Base-by-base conservation (phyloP, 2,329 filamentous ascomycete species). In the Hymenoscyphus repandus region DNA sequence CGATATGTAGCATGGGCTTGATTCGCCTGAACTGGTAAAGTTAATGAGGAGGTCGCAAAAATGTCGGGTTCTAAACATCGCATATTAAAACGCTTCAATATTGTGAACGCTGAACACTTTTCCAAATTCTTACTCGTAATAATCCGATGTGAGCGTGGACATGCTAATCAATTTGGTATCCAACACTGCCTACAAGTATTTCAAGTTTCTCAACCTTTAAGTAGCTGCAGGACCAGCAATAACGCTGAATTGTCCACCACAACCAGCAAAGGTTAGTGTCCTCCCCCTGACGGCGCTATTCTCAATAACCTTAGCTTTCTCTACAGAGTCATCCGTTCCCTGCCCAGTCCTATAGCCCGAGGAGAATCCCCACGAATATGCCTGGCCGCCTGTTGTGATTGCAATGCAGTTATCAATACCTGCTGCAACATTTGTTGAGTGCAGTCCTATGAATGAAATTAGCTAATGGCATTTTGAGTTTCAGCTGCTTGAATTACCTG, bases 231-330 rank as follows among this genome's bases (percentile, higher is more conserved):
- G 50, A 10, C 77, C 76, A n/a, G 77, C 74, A 15, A 88, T 62
- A 20, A 88, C 70, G 1, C 83, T 85, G 67, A 82, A 96, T 65
- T 96, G 90, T 7, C 90, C 90, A 58, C 92, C 91, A 31, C 85
- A 86, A 39, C 86, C 88, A 13, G 88, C 88, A 70, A 79, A 89
- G 33, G 82, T 77, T 41, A 96, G 76, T 66, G 83, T 82, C 70
- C 85, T 84, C 37, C 81, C 88, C 34, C 83, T 79, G 20, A 93
- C 79, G 37, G 89, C 90, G 12, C 83, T 87, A 72, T 95, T 95
- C 63, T 93, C 86, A 49, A 96, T 87, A 42, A 85, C 62, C 0
- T 86, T 92, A 0, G 91, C 88, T 17, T 80, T 75, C 59, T 85
- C 77, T 22, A 96, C 78, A 59, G 95, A 88, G 44, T 95, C 88